A percentile compares a stretch with the other conserved stretches of the same genome.
These are phyloP conservation scores for Globisporangium megalacanthum DNA, from an alignment of 352 stramenopile genomes.

Conservation along the genomic window DNA sequence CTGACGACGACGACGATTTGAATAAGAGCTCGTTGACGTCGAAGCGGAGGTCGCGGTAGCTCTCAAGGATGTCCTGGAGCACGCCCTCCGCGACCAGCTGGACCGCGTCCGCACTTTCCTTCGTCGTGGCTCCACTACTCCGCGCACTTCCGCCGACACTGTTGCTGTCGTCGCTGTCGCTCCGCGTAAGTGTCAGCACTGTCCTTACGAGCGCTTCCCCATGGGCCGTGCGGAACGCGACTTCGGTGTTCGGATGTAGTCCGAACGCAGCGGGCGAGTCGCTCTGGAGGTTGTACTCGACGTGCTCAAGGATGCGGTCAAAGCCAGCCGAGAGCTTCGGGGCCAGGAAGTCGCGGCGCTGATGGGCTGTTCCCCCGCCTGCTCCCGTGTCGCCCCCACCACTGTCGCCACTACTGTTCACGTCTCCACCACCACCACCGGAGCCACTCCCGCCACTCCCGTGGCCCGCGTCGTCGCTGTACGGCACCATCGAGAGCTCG, in stretches of 20 bases:
- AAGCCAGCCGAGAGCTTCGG: constrained; percentile 65
- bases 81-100: constrained; percentile 83
- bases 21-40: constrained; percentile 79
- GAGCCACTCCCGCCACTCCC: constrained; percentile 15
- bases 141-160: constrained; percentile 7
- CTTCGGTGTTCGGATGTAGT: constrained; percentile 91
- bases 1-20: constrained; percentile 25
- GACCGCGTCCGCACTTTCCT: constrained; percentile 47
- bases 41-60: constrained; percentile 83
- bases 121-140: constrained; percentile 6
- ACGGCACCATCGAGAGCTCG: constrained; percentile 87
- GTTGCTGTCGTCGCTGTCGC: constrained; percentile 18
- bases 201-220: constrained; percentile 73
- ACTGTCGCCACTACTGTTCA: constrained; percentile 18
- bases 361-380: constrained; percentile 14
- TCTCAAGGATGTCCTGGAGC: constrained; percentile 89
- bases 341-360: constrained; percentile 57
- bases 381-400: constrained; percentile 10
- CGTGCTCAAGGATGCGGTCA: constrained; percentile 86
- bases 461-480: constrained; percentile 48
- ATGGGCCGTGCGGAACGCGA: constrained; percentile 86
- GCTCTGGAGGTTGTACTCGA: constrained; percentile 73
- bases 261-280: constrained; percentile 88
- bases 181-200: constrained; percentile 66
- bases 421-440: constrained; percentile 7